A percentile compares a stretch with the other conserved stretches of the same genome.
Conservation (phyloP, 768 basidiomycete species). For the Macrocybe gigantea region DNA sequence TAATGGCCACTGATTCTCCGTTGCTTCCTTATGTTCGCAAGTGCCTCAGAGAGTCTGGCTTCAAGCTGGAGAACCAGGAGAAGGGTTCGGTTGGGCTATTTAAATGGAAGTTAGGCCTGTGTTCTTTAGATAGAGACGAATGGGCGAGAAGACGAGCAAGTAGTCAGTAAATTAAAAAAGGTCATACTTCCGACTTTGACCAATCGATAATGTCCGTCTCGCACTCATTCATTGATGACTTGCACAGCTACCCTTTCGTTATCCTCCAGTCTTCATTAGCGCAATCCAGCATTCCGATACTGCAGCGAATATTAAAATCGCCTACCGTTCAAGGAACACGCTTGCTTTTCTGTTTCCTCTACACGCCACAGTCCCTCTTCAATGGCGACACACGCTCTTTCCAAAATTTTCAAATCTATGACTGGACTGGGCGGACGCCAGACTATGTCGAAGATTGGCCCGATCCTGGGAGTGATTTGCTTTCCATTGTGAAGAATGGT, state of each 20-base stretch:
- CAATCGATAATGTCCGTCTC: conserved; percentile 10
- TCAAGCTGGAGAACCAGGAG: conserved; percentile 34
- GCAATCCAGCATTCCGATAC: conserved; percentile 51
- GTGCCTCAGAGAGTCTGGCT: conserved; percentile 42
- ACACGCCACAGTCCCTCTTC: conserved; percentile 40
- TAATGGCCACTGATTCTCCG: conserved; percentile 43
- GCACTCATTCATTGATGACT: conserved; percentile 13
- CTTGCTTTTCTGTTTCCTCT: conserved; percentile 55
- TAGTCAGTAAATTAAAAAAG: too few species aligned
- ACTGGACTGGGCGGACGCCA: conserved; percentile 46
- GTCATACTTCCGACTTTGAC: background rate
- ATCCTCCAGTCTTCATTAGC: conserved; percentile 55
- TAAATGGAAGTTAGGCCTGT: conserved; percentile 46
- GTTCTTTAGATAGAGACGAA: conserved; percentile 35
- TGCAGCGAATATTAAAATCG: conserved; percentile 37
- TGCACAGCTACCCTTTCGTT: conserved; percentile 36
- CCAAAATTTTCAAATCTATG: conserved; percentile 34
- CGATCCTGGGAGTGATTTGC: conserved; percentile 30
- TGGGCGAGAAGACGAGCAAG: conserved; percentile 31
- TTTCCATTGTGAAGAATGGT: conserved; percentile 38
- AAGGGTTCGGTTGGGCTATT: conserved; percentile 41
- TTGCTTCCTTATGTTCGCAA: conserved; percentile 45
- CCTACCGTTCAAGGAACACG: conserved; percentile 9
- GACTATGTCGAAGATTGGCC: conserved; percentile 37
- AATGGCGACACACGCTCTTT: conserved; percentile 14